These are phyloP conservation scores for Amphibolis antarctica DNA, from an alignment of 106 monocot genomes.

Conservation along the genomic window DNA sequence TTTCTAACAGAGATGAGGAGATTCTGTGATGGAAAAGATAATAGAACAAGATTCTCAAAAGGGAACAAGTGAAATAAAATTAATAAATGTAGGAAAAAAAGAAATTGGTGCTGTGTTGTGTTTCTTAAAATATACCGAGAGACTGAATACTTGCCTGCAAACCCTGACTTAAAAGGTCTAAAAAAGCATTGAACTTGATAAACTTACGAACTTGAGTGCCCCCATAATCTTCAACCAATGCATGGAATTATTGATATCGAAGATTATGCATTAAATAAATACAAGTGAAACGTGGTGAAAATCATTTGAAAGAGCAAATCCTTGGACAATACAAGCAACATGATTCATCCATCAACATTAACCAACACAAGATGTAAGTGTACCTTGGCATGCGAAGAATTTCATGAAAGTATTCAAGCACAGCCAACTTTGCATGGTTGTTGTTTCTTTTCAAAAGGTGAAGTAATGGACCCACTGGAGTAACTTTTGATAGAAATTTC, in stretches of 20 bases:
- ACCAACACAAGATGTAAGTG: conserved; percentile 1
- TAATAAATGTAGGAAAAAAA: too few species aligned
- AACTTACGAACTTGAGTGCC: background rate
- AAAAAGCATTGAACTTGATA: background rate
- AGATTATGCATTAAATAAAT: background rate
- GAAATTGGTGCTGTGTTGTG: too few species aligned
- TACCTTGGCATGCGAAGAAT: conserved; percentile 89
- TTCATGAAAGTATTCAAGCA: conserved; percentile 92
- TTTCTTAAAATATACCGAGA: too few species aligned
- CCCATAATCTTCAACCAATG: background rate
- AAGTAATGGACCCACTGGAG: conserved; percentile 74
- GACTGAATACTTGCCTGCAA: too few species aligned
- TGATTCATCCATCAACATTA: background rate
- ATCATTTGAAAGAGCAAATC: too few species aligned
- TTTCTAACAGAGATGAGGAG: too few species aligned
- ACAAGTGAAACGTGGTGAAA: background rate
- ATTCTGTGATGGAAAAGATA: too few species aligned
- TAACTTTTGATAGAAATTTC: conserved; percentile 79
- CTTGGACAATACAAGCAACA: background rate
- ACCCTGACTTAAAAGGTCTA: too few species aligned
- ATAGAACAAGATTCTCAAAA: too few species aligned
- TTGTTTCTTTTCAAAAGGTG: conserved; percentile 51
- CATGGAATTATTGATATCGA: background rate
- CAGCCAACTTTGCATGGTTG: conserved; percentile 51
- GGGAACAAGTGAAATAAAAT: too few species aligned